Evolutionary conservation across 1,284 basidiomycete species (phyloP), one percentile per base, ranked within the genome.

Genomic region (Tilletia setariae): DNA sequence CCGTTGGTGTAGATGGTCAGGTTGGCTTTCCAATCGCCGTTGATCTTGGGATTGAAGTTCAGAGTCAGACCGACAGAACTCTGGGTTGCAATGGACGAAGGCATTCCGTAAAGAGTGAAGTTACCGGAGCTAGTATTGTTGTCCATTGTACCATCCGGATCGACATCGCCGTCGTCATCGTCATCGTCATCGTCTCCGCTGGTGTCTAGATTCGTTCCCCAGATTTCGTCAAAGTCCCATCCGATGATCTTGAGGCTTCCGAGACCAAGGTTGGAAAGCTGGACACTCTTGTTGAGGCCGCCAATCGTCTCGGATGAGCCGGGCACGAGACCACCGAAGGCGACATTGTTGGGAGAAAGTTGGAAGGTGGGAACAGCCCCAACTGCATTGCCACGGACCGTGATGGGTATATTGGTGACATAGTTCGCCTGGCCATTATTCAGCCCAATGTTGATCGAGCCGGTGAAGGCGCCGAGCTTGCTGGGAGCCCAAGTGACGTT

Each of bases 401-500:
- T 46, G 32, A 68, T 40, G 30, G 68, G 68, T 1, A 68, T 49
- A 6, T 64, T 62, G 64, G 32, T 65, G 44, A 68, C 68, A n/a
- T 63, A 68, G 32, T 40, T 32, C 11, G n/a, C 28, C 1, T 7
- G n/a, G 15, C 32, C n/a, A 43, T 68, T 63, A 3, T 32, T 56
- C 7, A 49, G 43, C 21, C 44, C 64, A 40, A 68, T 25, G 25
- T 23, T 65, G 2, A 68, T 42, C 13, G 67, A 65, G 13, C 53
- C 63, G n/a, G 63, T 25, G 1, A 68, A 35, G 28, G 28, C 3
- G 11, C 46, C 67, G 8, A 44, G 51, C 2, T 21, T 40, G 30
- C 25, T 68, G n/a, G 67, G 67, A 16, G 63, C 19, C 67, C 67
- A 68, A 2, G 67, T 68, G 19, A 68, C 64, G 30, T 68, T 68